Evolutionary conservation across 495 filamentous ascomycete species (phyloP).

Genomic region (Penicillium coffeae): DNA sequence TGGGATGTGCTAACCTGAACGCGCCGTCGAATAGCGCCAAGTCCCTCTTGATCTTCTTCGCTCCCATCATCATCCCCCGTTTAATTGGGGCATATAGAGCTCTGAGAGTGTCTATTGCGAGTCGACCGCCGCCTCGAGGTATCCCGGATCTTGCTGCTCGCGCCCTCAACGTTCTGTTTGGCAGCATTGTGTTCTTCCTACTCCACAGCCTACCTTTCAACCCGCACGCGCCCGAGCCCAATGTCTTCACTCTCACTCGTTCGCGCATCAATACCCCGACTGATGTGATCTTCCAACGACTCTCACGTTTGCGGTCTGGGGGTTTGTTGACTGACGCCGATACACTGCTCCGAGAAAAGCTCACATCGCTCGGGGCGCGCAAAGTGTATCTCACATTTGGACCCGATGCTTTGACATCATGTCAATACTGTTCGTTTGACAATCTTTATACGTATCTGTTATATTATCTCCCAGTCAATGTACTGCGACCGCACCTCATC

Average conservation of each 20-base stretch:
- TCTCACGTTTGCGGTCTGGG: slow-evolving; percentile 57
- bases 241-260: slow-evolving; percentile 73
- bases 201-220: slow-evolving; percentile 65
- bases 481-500: slow-evolving; percentile 71
- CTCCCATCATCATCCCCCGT: slow-evolving; percentile 75
- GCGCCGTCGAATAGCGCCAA: slow-evolving; percentile 55
- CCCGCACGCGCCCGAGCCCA: slow-evolving; percentile 55
- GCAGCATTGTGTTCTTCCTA: slow-evolving; percentile 53
- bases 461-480: slow-evolving; percentile 68
- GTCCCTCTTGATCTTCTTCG: slow-evolving; percentile 79
- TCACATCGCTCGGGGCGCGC: slow-evolving; percentile 65
- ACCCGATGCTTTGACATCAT: slow-evolving; percentile 63
- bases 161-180: slow-evolving; percentile 60
- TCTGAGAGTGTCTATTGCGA: slow-evolving; percentile 52
- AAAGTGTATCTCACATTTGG: slow-evolving; percentile 82
- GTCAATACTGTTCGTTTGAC: slow-evolving; percentile 78
- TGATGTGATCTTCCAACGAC: slow-evolving; percentile 80
- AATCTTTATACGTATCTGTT: slow-evolving; percentile 68
- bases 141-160: slow-evolving; percentile 39
- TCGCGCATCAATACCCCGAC: slow-evolving; percentile 80
- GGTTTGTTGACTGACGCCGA: slow-evolving; percentile 57
- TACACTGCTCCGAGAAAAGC: slow-evolving; percentile 57
- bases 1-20: slow-evolving; percentile 5
- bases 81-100: slow-evolving; percentile 66
- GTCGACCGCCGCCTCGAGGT: slow-evolving; percentile 52